Base-by-base conservation (phyloP, 768 basidiomycete genomes). In the Mycena rosella region DNA sequence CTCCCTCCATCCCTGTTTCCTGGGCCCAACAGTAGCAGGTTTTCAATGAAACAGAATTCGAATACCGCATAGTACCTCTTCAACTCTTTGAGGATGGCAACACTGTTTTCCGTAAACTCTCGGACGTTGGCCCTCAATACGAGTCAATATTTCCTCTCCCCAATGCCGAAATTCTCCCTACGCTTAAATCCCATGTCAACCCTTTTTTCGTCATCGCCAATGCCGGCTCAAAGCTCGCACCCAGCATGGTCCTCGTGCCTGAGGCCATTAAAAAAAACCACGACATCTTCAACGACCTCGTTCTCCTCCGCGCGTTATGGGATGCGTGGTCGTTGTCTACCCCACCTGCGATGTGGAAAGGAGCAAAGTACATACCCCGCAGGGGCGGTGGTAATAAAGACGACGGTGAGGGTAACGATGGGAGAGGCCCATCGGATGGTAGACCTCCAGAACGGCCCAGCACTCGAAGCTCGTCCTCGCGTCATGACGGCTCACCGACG, bases 151-250 rank as follows among this genome's bases (percentile, higher is more conserved):
- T 58, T 34, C 57, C 57, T 7, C 42, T 58, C 42, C 10, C 44
- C n/a, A 29, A 20, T 24, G 26, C 27, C 22, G 11, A 5, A 30
- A 30, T 9, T 47, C 57, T 58, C 20, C 57, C 57, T 34, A 47
- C 15, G 32, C 20, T 58, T 47, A 24, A 58, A 58, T 45, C 57
- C 30, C 57, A 58, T 17, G 57, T 11, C 57, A 58, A 18, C 57
- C 57, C 57, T 30, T 58, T 58, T 58, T 58, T 58, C 57, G 30
- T 58, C 45, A 58, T 58, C 30, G 44, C 29, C 15, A 58, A 58
- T 24, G 57, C 57, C 26, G 57, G 57, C 27, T 42, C 20, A 6
- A 58, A 58, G 57, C 57, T 58, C 44, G 29, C n/a, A n/a, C 9
- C 57, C 27, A 47, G 15, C 57, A 45, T 34, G 26, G n/a, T 3